These are phyloP conservation scores for Platanthera zijinensis DNA, from an alignment of 106 monocot genomes.

Conservation along the genomic window DNA sequence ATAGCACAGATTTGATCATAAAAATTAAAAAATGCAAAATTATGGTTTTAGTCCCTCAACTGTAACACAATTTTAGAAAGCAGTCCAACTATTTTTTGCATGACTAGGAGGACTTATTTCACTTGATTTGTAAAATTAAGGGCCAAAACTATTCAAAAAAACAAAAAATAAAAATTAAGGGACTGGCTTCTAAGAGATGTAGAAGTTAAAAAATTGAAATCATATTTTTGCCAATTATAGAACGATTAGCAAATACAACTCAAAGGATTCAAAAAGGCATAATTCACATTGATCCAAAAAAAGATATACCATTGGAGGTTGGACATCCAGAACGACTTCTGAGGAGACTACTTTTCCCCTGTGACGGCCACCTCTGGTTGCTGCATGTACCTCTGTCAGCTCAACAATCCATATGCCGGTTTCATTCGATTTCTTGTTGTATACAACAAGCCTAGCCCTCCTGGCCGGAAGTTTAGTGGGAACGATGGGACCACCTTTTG, in stretches of 20 bases:
- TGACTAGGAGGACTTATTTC: too few relatives aligned
- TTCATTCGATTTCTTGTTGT: conserved; percentile 76
- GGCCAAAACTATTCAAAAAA: too few relatives aligned
- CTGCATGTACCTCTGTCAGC: conserved; percentile 83
- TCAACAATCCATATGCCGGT: conserved; percentile 85
- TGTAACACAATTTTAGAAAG: too few relatives aligned
- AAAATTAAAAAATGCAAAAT: not conserved
- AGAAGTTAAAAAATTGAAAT: too few relatives aligned
- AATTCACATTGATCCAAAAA: not conserved
- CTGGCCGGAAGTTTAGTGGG: conserved; percentile 79
- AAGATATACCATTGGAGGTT: conserved; percentile 76
- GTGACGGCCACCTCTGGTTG: conserved; percentile 88
- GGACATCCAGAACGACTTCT: conserved; percentile 78
- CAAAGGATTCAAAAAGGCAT: not conserved
- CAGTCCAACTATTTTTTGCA: too few relatives aligned
- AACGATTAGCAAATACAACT: not conserved
- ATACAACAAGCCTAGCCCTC: conserved; percentile 77
- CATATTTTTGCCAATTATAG: too few relatives aligned
- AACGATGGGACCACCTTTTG: conserved; percentile 73
- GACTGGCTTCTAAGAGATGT: too few relatives aligned
- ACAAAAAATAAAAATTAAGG: too few relatives aligned
- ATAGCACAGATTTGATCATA: not conserved
- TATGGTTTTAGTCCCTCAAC: too few relatives aligned
- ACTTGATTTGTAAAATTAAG: too few relatives aligned
- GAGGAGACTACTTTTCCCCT: conserved; percentile 77